A percentile compares a stretch with the other conserved stretches of the same genome.
Evolutionary conservation across 2,329 filamentous ascomycete genomes (phyloP).

Genomic region (Sporothrix brunneoviolacea): DNA sequence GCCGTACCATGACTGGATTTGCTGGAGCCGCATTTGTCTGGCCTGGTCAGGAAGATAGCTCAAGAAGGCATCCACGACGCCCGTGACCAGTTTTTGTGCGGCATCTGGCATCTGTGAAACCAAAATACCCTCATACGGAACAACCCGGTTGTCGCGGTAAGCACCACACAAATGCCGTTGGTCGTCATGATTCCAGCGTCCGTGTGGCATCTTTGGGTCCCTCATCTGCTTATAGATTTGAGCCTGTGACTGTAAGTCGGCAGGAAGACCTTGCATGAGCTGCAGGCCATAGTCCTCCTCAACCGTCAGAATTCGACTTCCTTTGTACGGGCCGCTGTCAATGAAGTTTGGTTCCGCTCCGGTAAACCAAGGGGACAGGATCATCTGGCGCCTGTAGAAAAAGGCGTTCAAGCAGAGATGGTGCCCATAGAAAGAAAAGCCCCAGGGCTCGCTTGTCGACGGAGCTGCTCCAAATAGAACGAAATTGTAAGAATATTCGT

Average conservation of each 20-base stretch:
- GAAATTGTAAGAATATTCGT: slow-evolving; percentile 62
- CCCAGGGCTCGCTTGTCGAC: slow-evolving; percentile 55
- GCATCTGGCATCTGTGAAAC: slow-evolving; percentile 41
- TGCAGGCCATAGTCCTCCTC: slow-evolving; percentile 60
- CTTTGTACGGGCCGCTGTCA: slow-evolving; percentile 54
- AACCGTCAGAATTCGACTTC: slow-evolving; percentile 57
- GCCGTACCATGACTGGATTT: slow-evolving; percentile 48
- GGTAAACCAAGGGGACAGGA: slow-evolving; percentile 69
- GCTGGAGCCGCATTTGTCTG: slow-evolving; percentile 46
- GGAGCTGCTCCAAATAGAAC: slow-evolving; percentile 31
- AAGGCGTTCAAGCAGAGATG: slow-evolving; percentile 70
- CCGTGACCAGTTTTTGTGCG: slow-evolving; percentile 49
- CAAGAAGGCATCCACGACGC: slow-evolving; percentile 58
- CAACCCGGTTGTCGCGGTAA: slow-evolving; percentile 68
- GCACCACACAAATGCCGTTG: slow-evolving; percentile 73
- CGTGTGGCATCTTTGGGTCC: slow-evolving; percentile 59
- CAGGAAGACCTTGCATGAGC: slow-evolving; percentile 59
- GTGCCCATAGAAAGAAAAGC: slow-evolving; percentile 70
- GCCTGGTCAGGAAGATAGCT: slow-evolving; percentile 58
- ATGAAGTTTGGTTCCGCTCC: slow-evolving; percentile 74
- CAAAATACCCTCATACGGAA: slow-evolving; percentile 64
- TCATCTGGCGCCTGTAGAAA: slow-evolving; percentile 56
- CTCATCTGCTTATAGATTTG: slow-evolving; percentile 54
- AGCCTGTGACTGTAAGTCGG: slow-evolving; percentile 41
- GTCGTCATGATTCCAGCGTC: slow-evolving; percentile 74